Percentiles rank a stretch among this genome's conserved stretches.
Evolutionary conservation across 2,329 filamentous ascomycete species (phyloP).

Genomic region (Pseudohalonectria lignicola): DNA sequence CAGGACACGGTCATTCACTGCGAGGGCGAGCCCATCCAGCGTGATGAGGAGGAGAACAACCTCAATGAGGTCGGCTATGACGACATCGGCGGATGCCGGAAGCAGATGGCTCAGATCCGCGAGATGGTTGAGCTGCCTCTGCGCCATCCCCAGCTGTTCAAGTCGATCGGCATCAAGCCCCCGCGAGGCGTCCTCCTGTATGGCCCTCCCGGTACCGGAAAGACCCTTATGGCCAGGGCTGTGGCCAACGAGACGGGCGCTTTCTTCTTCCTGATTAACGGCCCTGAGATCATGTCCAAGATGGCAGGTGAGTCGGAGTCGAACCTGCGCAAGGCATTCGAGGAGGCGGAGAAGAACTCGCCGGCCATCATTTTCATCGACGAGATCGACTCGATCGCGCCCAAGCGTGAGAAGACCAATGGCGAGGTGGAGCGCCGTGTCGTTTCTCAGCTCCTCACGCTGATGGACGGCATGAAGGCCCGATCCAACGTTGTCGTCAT

Average conservation of each 20-base stretch:
- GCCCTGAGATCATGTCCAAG: slow-evolving; percentile 99
- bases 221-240: slow-evolving; percentile 96
- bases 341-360: slow-evolving; percentile 99
- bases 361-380: slow-evolving; percentile 99
- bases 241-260: slow-evolving; percentile 98
- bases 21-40: slow-evolving; percentile 84
- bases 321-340: slow-evolving; percentile 96
- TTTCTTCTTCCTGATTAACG: slow-evolving; percentile 99
- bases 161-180: slow-evolving; percentile 99
- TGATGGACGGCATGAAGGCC: slow-evolving; percentile 99
- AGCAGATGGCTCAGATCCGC: slow-evolving; percentile 99
- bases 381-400: slow-evolving; percentile 97
- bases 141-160: slow-evolving; percentile 96
- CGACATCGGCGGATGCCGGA: slow-evolving; percentile 97
- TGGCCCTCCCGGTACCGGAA: slow-evolving; percentile 96
- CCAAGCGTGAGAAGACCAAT: slow-evolving; percentile 99
- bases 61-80: slow-evolving; percentile 98
- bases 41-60: slow-evolving; percentile 98
- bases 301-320: slow-evolving; percentile 99
- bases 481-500: slow-evolving; percentile 98
- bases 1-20: slow-evolving; percentile 99
- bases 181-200: slow-evolving; percentile 95
- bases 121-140: slow-evolving; percentile 96
- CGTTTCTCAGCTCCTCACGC: slow-evolving; percentile 85
- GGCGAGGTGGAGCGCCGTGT: slow-evolving; percentile 98